Evolutionary conservation across 805 yeast genomes (phyloP).

Genomic region (Metschnikowia colocasiae): DNA sequence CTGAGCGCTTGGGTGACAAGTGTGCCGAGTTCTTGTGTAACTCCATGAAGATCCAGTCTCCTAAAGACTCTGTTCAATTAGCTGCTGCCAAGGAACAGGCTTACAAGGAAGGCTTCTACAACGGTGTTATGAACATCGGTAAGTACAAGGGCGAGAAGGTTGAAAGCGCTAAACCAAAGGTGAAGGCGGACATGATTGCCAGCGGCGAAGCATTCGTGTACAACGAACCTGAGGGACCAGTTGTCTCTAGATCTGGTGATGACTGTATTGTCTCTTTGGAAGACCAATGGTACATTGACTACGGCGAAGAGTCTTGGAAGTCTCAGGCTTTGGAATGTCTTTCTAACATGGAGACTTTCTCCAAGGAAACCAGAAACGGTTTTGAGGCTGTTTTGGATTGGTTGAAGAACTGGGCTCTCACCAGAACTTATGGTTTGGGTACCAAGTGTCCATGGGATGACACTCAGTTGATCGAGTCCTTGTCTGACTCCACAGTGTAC

Average conservation of each 20-base stretch:
- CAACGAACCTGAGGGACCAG: slow-evolving; percentile 89
- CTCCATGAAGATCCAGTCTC: slow-evolving; percentile 87
- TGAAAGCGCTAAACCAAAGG: slow-evolving; percentile 85
- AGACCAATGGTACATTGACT: slow-evolving; percentile 97
- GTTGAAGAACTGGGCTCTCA: slow-evolving; percentile 98
- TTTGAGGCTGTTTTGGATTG: slow-evolving; percentile 93
- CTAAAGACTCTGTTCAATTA: slow-evolving; percentile 82
- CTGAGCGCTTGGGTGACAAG: slow-evolving; percentile 83
- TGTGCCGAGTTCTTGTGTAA: slow-evolving; percentile 84
- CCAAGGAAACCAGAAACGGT: slow-evolving; percentile 81
- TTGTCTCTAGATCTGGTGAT: slow-evolving; percentile 94
- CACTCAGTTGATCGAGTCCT: slow-evolving; percentile 85
- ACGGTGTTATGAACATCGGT: slow-evolving; percentile 79
- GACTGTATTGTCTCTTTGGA: slow-evolving; percentile 94
- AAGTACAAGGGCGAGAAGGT: slow-evolving; percentile 85
- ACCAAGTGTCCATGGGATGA: slow-evolving; percentile 96
- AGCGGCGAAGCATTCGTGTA: slow-evolving; percentile 81
- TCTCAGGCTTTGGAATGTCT: slow-evolving; percentile 75
- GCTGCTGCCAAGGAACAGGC: slow-evolving; percentile 93
- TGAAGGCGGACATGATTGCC: slow-evolving; percentile 75
- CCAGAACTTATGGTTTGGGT: slow-evolving; percentile 95
- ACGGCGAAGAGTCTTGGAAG: slow-evolving; percentile 94
- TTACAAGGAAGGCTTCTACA: slow-evolving; percentile 94
- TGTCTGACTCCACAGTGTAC: slow-evolving; percentile 93
- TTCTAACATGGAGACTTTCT: slow-evolving; percentile 68